Base-by-base conservation (phyloP, 805 yeast species). In the Zygoascus biomembranicola region DNA sequence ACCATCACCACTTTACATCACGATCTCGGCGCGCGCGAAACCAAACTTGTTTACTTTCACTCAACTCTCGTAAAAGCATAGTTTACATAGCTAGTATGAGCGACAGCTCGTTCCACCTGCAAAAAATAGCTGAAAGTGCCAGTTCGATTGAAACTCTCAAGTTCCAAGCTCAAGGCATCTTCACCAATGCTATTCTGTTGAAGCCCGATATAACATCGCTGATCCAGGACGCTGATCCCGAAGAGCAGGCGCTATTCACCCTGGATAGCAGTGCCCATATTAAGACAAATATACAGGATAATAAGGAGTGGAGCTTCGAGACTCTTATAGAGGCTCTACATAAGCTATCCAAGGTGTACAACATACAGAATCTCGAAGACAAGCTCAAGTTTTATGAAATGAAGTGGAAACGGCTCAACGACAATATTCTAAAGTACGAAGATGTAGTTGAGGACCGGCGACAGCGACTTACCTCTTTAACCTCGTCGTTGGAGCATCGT, bases 181-280 rank as follows among this genome's bases (percentile, higher is more conserved):
- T 84, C 65, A 79, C 85, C 42, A 84, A 84, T 61, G 84, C 89
- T 1, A 69, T 82, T 16, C 72, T 80, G 9, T 68, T 73, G 26
- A 67, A 71, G 49, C 80, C 81, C 11, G 72, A 73, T 31, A 81
- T 82, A 53, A 80, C 83, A 1, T 68, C 74, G 19, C 67, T 84
- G n/a, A 67, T 84, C 19, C 73, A 84, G 59, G 89, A 84, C 64
- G 80, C 85, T 2, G 77, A 78, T 37, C 65, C 52, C 35, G 55
- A 49, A 16, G 63, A 58, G 19, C 55, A 56, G 13, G 52, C 53
- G 26, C 49, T 60, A 49, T 58, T 58, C 47, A 39, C 54, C 20
- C 23, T 41, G 31, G 50, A 52, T 11, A 39, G 43, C 28, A 19
- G 31, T 32, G 19, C 43, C 49, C 18, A 35, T n/a, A 35, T 47